Conservation (phyloP, 768 basidiomycete genomes). For the Suillus weaverae region DNA sequence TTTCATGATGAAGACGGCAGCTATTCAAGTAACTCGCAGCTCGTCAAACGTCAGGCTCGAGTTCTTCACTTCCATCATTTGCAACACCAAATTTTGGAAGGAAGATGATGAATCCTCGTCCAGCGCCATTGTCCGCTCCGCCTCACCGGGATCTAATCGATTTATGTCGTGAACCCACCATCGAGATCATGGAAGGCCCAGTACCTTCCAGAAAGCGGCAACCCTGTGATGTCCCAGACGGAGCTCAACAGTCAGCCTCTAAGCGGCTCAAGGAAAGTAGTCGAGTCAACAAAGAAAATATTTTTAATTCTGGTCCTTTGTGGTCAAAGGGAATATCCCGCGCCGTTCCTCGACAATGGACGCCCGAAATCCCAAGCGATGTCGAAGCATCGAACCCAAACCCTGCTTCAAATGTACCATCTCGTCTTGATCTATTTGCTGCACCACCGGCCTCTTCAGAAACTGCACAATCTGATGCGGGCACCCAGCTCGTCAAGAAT, state of each 20-base stretch:
- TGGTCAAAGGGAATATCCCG: conserved; percentile 10
- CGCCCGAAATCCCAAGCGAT: conserved; percentile 21
- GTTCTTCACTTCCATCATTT: conserved; percentile 39
- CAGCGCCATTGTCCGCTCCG: conserved; percentile 14
- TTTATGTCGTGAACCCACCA: conserved; percentile 15
- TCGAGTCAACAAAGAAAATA: conserved; percentile 28
- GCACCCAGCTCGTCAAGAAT: conserved; percentile 1
- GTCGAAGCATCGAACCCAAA: conserved; percentile 26
- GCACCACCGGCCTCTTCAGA: neutral
- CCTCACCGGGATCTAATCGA: conserved; percentile 17
- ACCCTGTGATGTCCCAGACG: conserved; percentile 21
- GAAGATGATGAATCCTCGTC: neutral
- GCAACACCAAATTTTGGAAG: conserved; percentile 47
- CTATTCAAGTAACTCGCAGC: conserved; percentile 14
- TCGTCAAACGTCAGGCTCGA: conserved; percentile 21
- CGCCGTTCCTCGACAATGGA: conserved; percentile 13
- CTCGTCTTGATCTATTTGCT: conserved; percentile 18
- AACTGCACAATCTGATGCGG: neutral
- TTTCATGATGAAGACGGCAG: neutral
- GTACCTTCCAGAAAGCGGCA: conserved; percentile 31
- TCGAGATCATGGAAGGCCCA: neutral
- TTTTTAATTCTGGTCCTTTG: conserved; percentile 8
- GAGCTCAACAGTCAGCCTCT: conserved; percentile 12
- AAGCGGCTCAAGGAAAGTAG: conserved; percentile 34
- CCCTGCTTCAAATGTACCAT: conserved; percentile 1